Base-by-base conservation (phyloP, 331 rosid genomes). In the Erythrophleum ivorense region DNA sequence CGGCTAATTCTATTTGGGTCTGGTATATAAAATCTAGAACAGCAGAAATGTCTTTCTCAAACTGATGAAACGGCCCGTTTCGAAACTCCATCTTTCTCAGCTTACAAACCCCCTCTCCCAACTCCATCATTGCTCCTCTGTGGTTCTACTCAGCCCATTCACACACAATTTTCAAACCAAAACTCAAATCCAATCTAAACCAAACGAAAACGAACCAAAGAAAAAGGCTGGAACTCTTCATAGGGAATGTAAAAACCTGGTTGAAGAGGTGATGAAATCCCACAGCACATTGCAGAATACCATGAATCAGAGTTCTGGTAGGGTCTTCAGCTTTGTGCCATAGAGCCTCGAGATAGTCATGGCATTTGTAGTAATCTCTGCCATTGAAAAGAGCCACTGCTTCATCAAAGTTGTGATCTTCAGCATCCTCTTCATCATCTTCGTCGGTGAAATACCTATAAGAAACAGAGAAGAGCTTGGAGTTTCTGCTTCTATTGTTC, bases 41-140 rank as follows among this genome's bases (percentile, higher is more conserved):
- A 9, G 89, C 91, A 78, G 97, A 89, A 84, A 90, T 92, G 64
- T 95, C 97, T 81, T 80, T 88, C 86, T 95, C 97, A 82, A 95
- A 91, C 82, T 84, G 80, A 46, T 77, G 83, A 80, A 95, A 95
- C 0, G 99, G 94, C 15, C 97, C 98, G 7, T 80, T 85, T 79
- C 79, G 80, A 78, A 93, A 91, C 8, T 88, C 89, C 97, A 95
- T 93, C 88, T 91, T 93, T 78, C 96, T 80, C 57, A 93, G 84
- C 78, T 95, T 95, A 78, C 98, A 93, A 2, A 90, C 48, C 40
- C 99, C 99, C 76, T 95, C 99, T 21, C 98, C 97, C 63, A 95
- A 79, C 88, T 95, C 89, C 98, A 95, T 95, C 99, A 93, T 93
- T 52, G 98, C 99, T 83, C 99, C 98, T 88, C 58, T 90, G 73